A percentile compares a stretch with the other conserved stretches of the same genome.
Conservation (phyloP, 176 grass and related monocot species). For the Microstegium vimineum region DNA sequence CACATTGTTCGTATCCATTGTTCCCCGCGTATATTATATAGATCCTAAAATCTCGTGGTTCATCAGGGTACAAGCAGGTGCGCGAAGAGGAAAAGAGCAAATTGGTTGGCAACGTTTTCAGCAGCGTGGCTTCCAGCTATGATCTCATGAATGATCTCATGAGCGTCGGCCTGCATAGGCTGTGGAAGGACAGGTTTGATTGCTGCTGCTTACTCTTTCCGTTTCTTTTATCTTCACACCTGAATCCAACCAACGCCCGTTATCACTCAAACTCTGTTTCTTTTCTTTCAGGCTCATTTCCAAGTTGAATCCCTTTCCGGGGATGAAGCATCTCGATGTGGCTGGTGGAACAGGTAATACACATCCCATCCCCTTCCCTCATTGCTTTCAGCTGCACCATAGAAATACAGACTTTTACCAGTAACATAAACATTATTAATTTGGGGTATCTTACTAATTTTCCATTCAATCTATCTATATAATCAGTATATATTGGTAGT, state of each 20-base stretch:
- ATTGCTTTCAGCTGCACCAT: not conserved
- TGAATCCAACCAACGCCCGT: not conserved
- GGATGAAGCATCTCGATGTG: constrained; percentile 97
- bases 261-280: not conserved
- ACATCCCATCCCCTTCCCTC: not conserved
- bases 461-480: not conserved
- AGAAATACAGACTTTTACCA: not conserved
- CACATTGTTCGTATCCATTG: not conserved
- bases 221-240: not conserved
- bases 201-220: not conserved
- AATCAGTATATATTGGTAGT: not conserved
- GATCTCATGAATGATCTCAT: constrained; percentile 97
- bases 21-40: not conserved
- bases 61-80: constrained; percentile 78
- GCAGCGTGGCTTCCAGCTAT: constrained; percentile 83
- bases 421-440: not conserved
- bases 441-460: not conserved
- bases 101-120: constrained; percentile 91
- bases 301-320: constrained; percentile 77
- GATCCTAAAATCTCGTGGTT: not conserved
- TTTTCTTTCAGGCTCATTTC: constrained; percentile 55
- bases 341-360: constrained; percentile 84
- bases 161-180: constrained; percentile 76
- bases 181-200: constrained; percentile 99
- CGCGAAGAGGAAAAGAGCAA: constrained; percentile 84